These are phyloP conservation scores for Dianthus caryophyllus DNA, from an alignment of 148 eudicot species.

Conservation along the genomic window DNA sequence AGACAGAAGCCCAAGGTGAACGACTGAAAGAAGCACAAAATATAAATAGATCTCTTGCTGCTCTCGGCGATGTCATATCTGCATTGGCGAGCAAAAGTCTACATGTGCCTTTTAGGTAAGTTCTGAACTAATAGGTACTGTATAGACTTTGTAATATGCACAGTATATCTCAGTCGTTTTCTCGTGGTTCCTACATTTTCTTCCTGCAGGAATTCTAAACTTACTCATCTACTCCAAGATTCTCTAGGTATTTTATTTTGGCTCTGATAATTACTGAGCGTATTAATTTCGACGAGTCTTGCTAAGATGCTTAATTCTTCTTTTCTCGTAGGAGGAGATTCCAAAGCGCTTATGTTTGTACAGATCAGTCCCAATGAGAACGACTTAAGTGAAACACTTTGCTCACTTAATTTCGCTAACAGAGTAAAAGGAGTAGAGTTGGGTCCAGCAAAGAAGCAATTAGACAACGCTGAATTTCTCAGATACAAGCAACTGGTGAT, in stretches of 20 bases:
- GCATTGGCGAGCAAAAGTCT: slow-evolving; percentile 81
- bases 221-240: slow-evolving; percentile 95
- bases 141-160: not conserved
- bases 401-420: slow-evolving; percentile 93
- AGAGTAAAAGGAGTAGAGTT: slow-evolving; percentile 93
- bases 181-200: slow-evolving; percentile 3
- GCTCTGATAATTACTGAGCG: not conserved
- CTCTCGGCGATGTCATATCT: slow-evolving; percentile 93
- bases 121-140: not conserved
- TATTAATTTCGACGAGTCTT: not conserved
- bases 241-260: slow-evolving; percentile 67
- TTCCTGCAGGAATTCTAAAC: slow-evolving; percentile 82
- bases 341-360: slow-evolving; percentile 92
- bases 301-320: slow-evolving; percentile 4
- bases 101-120: slow-evolving; percentile 79
- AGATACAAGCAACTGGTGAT: slow-evolving; percentile 83
- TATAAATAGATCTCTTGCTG: slow-evolving; percentile 89
- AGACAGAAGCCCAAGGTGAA: slow-evolving; percentile 92
- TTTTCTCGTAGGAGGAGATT: slow-evolving; percentile 71
- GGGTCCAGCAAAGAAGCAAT: slow-evolving; percentile 96
- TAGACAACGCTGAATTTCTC: slow-evolving; percentile 62
- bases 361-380: slow-evolving; percentile 90
- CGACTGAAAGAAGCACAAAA: slow-evolving; percentile 84
- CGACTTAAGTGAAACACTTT: slow-evolving; percentile 81
- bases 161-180: not conserved